Base-by-base conservation (phyloP, 2,329 filamentous ascomycete species). In the Purpureocillium lavendulum region DNA sequence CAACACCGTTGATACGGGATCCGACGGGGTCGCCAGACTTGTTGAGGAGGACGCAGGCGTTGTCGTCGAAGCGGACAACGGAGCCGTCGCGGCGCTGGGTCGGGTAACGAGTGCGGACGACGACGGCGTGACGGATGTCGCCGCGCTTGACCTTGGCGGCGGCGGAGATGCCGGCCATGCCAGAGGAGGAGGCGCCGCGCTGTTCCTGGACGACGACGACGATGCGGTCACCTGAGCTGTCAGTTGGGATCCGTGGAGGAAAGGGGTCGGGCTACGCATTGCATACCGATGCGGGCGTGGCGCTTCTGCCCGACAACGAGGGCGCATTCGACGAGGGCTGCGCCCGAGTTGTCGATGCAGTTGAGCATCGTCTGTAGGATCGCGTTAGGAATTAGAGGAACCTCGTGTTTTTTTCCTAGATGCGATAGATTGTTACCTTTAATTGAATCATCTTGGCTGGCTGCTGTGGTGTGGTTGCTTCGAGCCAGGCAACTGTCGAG, bases 311-410 rank as follows among this genome's bases (percentile, higher is more conserved):
- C 87, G 56, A 98, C 72, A 47, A 97, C 84, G 61, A 90, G 84
- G 61, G 84, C 86, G 69, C 92, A 98, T 71, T 98, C 92, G 67
- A 97, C 92, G 51, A 98, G 75, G 55, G 92, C 89, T 52, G 92
- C 92, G 61, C 92, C 92, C 49, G 92, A 97, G 73, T 96, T 98
- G 82, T 98, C 92, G 79, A 98, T 97, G 82, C 92, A 97, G 69
- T 92, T 96, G 56, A 98, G 78, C 79, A 98, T 87, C 61, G 89
- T 85, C 92, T 96, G 52, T 0, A 7, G 26, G 24, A 3, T 28
- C 11, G 9, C 1, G 38, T 56, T 12, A 55, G 48, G n/a, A 12
- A 14, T n/a, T n/a, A 26, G 33, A 15, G 24, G 29, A 13, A 38
- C 18, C 3, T 14, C n/a, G 11, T n/a, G n/a, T n/a, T n/a, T n/a